Base-by-base conservation (phyloP, 2,329 filamentous ascomycete species). In the Fusarium cyanostomum region DNA sequence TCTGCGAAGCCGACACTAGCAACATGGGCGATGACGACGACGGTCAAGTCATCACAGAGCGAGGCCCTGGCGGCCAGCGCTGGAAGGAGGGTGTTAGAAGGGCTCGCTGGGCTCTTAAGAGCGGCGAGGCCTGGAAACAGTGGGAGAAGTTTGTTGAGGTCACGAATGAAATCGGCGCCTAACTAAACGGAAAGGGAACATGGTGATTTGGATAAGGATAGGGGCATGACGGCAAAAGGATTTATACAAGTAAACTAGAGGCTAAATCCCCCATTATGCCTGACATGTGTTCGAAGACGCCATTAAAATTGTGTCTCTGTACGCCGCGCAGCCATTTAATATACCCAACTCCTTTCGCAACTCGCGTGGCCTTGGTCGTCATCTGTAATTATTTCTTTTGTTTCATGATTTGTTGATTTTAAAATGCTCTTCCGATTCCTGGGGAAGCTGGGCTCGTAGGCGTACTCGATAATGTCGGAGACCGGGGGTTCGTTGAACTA, bases 11-110 rank as follows among this genome's bases (percentile, higher is more conserved):
- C 0, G 90, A 96, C 56, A 84, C 82, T 27, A 96, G 91, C 73
- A 80, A 86, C 72, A 92, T 96, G 90, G 92, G 92, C 1, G 79
- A 83, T 42, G 91, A 89, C 1, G 92, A 96, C 70, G 91, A 94
- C 70, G 92, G 92, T 0, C 83, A 89, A 37, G 92, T 97, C 42
- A 85, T 96, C 62, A 86, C 80, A 13, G 94, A 98, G 74, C 83
- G 90, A 43, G 94, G 95, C 0, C 94, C 94, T 6, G 94, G 90
- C 10, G 92, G 92, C 12, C 87, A 92, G 55, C 85, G 94, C 71
- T 99, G 95, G 95, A 99, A 96, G 80, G 94, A 97, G 74, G 95
- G 94, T 49, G 86, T 97, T 12, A 83, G 94, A 69, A 85, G 92
- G 73, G 95, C 95, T 13, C 87, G 90, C 70, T 96, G 92, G 91